Evolutionary conservation across 148 eudicot species (phyloP).

Genomic region (Linanthus parryae): DNA sequence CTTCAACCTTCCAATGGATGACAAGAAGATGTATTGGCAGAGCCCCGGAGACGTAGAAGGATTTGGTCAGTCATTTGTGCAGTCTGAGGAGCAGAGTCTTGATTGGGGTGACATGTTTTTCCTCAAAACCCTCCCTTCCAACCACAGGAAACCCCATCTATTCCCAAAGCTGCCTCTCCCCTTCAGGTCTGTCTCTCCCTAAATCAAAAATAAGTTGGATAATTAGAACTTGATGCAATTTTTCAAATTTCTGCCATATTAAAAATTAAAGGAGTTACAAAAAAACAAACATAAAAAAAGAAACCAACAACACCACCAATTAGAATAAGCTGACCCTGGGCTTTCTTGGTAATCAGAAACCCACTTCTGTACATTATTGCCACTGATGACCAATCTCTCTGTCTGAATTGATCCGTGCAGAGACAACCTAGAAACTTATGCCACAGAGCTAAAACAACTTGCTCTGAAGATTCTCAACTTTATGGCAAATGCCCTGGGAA

Average conservation of each 20-base stretch:
- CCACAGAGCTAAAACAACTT: conserved; percentile 8
- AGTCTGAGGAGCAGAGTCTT: conserved; percentile 28
- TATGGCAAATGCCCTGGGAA: conserved; percentile 16
- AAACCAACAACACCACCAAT: too few species aligned
- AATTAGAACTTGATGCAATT: neutral
- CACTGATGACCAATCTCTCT: neutral
- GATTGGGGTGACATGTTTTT: conserved; percentile 32
- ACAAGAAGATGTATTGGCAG: conserved; percentile 30
- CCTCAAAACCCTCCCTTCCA: conserved; percentile 7
- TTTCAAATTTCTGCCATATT: neutral
- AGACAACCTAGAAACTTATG: conserved; percentile 19
- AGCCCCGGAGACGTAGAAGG: conserved; percentile 23
- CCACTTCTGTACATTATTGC: neutral
- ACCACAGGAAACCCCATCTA: conserved; percentile 19
- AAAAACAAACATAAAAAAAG: neutral
- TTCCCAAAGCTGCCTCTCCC: conserved; percentile 25
- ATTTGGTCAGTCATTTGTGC: conserved; percentile 30
- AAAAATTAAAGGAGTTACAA: neutral
- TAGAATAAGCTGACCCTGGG: too few species aligned
- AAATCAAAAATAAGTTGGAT: neutral
- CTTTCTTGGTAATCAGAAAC: conserved; percentile 3
- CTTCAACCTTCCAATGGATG: conserved; percentile 25
- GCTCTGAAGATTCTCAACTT: conserved; percentile 10
- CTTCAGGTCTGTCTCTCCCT: conserved; percentile 16
- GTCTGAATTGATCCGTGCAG: too few species aligned